Evolutionary conservation across 495 filamentous ascomycete species (phyloP).

Genomic region (Ascobolus immersus): DNA sequence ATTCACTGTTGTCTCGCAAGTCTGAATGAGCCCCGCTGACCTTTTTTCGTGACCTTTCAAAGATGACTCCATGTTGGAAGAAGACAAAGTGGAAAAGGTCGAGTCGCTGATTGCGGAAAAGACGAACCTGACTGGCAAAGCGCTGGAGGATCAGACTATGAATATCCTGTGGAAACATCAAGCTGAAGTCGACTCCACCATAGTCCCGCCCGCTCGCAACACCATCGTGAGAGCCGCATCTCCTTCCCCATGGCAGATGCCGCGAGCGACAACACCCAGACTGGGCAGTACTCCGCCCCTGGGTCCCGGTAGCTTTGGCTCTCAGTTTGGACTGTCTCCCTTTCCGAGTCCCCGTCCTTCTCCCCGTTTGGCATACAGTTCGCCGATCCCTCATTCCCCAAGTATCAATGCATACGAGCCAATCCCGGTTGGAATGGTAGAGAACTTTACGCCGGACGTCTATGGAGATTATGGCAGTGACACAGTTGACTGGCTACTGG

Average conservation of each 20-base stretch:
- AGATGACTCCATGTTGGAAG: conserved; percentile 59
- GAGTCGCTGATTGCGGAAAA: conserved; percentile 63
- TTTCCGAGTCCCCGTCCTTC: conserved; percentile 89
- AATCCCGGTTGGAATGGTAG: conserved; percentile 23
- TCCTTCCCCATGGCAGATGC: conserved; percentile 74
- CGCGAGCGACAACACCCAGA: conserved; percentile 50
- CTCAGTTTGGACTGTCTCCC: conserved; percentile 57
- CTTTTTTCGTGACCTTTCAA: conserved; percentile 8
- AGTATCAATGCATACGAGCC: conserved; percentile 87
- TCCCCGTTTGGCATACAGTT: conserved; percentile 69
- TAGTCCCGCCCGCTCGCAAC: conserved; percentile 61
- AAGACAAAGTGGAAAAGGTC: conserved; percentile 82
- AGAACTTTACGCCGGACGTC: conserved; percentile 44
- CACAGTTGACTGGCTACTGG: conserved; percentile 88
- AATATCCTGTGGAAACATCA: conserved; percentile 79
- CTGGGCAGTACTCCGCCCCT: conserved; percentile 53
- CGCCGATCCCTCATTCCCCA: conserved; percentile 85
- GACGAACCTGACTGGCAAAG: conserved; percentile 46
- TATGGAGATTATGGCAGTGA: conserved; percentile 84
- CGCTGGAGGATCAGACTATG: conserved; percentile 71
- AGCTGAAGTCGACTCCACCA: conserved; percentile 42
- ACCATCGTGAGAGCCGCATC: conserved; percentile 74
- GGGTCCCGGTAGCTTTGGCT: conserved; percentile 47
- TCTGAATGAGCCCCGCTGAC: conserved; percentile 14
- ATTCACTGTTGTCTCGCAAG: no score